Evolutionary conservation across 1,284 basidiomycete species (phyloP), one percentile per base, ranked within the genome.

Genomic region (Papiliotrema laurentii): DNA sequence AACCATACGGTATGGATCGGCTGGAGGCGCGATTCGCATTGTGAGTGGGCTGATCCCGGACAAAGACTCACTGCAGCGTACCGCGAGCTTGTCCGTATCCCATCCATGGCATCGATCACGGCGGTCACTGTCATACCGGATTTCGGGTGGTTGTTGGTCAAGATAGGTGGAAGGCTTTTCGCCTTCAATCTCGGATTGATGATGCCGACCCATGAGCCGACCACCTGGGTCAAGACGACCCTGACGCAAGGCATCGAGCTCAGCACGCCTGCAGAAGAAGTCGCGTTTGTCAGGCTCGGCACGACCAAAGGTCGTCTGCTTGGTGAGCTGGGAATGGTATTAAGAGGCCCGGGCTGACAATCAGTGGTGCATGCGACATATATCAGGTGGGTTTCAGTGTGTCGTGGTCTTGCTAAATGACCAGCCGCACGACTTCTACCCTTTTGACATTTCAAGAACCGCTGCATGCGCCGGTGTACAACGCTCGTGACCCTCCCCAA

Each of bases 141-240:
- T 18, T 68, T 65, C 37, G 55, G 56, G 3, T 62, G 61, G 64
- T 35, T 66, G 3, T 42, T 68, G 21, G 56, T 65, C 9, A n/a
- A 63, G 9, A 39, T 45, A 2, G 53, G 58, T 4, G 63, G 63
- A n/a, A 28, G 30, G 1, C 34, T 68, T 5, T 10, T 55, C 1
- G 61, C 63, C 1, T 68, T 57, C 47, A 54, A 54, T 31, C 43
- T 68, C 43, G 31, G 44, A 9, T 56, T 60, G 7, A 56, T 68
- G 54, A 54, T 68, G 25, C 61, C 63, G 1, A 62, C 64, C 7
- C 58, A 54, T 16, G 61, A 62, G 26, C 58, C 63, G 5, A 35
- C 37, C 9, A 68, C 66, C 10, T 68, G 66, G 66, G 33, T 47
- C 7, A 47, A 28, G 38, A 31, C 40, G 43, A 53, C 56, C 7